Conservation (phyloP, 768 basidiomycete genomes). For the Pleurotus eryngii region DNA sequence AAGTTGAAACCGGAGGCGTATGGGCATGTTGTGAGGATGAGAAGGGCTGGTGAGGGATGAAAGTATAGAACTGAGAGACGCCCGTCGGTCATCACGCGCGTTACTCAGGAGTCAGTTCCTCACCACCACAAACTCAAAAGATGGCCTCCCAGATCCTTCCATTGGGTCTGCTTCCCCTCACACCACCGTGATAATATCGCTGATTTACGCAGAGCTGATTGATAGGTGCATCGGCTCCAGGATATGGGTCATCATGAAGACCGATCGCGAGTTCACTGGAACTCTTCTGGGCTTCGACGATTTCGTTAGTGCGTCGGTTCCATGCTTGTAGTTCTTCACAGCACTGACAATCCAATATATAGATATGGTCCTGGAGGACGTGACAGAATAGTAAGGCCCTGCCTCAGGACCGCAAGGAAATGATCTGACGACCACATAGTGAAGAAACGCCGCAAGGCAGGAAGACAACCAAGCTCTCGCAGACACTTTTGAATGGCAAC, state of each 20-base stretch:
- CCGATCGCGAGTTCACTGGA: conserved; percentile 94
- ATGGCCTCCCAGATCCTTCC: conserved; percentile 93
- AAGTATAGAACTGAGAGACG: conserved; percentile 14
- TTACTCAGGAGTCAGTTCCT: too few relatives aligned
- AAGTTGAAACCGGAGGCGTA: conserved; percentile 83
- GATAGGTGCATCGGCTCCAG: conserved; percentile 96
- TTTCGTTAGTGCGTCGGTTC: conserved; percentile 87
- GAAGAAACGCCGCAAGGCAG: conserved; percentile 81
- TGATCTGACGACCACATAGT: conserved; percentile 35
- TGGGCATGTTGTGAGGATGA: conserved; percentile 52
- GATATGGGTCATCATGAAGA: conserved; percentile 99
- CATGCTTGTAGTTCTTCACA: background rate
- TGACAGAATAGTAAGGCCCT: conserved; percentile 83
- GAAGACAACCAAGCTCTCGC: conserved; percentile 78
- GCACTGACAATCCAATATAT: background rate
- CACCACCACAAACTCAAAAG: too few relatives aligned
- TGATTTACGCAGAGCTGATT: conserved; percentile 68
- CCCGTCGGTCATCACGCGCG: background rate
- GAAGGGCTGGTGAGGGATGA: background rate
- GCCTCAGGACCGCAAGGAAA: background rate
- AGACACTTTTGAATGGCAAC: conserved; percentile 90
- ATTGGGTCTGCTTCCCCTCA: conserved; percentile 51
- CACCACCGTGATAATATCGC: background rate
- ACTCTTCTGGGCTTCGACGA: conserved; percentile 96
- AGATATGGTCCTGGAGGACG: conserved; percentile 97